These are phyloP conservation scores for Eucalyptus regnans DNA, from an alignment of 345 rosid species.

Conservation along the genomic window DNA sequence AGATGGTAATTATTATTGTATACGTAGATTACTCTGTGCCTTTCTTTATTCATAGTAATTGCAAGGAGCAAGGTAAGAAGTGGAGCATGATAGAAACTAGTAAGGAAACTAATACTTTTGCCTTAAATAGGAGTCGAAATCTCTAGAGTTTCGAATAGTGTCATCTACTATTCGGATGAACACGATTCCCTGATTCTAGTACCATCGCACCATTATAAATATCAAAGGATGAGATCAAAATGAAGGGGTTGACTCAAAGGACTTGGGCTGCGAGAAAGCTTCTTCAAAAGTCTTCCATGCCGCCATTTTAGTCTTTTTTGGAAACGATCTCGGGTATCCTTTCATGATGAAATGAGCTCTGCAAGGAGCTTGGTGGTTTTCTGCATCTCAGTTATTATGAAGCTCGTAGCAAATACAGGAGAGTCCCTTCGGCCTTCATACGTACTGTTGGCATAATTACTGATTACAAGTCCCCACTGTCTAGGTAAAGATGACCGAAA, in stretches of 20 bases:
- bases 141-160: neutral
- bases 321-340: neutral
- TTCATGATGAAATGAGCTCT: neutral
- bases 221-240: neutral
- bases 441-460: neutral
- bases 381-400: neutral
- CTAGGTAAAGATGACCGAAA: too few species aligned
- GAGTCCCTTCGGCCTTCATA: neutral
- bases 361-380: neutral
- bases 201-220: neutral
- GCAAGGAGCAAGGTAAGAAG: neutral
- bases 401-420: neutral
- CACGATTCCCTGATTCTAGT: neutral
- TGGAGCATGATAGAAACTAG: neutral
- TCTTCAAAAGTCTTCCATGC: neutral
- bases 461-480: too few species aligned
- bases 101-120: neutral
- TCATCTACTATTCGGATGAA: neutral
- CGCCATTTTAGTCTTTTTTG: neutral
- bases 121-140: neutral
- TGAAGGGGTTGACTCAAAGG: neutral
- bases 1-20: neutral
- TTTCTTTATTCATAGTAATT: neutral
- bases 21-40: neutral
- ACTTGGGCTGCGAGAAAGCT: neutral